Base-by-base conservation (phyloP, 164 flowering plant genomes). In the Vitis labrusca region DNA sequence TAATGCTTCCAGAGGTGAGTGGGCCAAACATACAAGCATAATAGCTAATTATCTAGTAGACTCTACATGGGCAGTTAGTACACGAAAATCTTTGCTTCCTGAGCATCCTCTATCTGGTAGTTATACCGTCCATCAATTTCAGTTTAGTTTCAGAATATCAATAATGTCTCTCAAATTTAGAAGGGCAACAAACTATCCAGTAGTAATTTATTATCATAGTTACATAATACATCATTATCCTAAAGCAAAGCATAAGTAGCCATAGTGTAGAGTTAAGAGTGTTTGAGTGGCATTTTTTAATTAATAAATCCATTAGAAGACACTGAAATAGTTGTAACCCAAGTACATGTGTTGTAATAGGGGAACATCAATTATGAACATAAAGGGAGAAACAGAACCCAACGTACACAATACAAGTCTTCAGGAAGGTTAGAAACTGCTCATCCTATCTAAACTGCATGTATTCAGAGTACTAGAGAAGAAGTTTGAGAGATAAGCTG, bases 1-100 rank as follows among this genome's bases (percentile, higher is more conserved):
- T 54, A 96, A 91, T 92, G 99, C 99, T 69, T 93, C 99, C 37
- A 98, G 92, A 63, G 99, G 99, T 77, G 83, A 88, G 71, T 88
- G 96, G 61, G 98, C 99, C 61, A 83, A 74, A 51, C 12, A 73
- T 73, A 61, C 89, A 10, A 94, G 90, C 66, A 73, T 49, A 74
- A 66, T 74, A 53, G 89, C 86, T 65, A 81, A 86, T 82, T 71
- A n/a, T 68, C 70, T 92, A 54, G 81, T 93, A 64, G 90, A 85
- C 65, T 57, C 71, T 76, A 97, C 95, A 15, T 85, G 89, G 86
- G 78, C 67, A 73, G 86, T 81, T 79, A 85, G 91, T 68, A 71
- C 80, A 59, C 75, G 78, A 51, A 69, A 79, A 56, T 78, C 89
- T 71, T 90, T 88, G 50, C 93, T 96, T 75, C 97, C 95, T 44